Evolutionary conservation across 1,139 yeast genomes (phyloP).

Genomic region (Pichia sp.): DNA sequence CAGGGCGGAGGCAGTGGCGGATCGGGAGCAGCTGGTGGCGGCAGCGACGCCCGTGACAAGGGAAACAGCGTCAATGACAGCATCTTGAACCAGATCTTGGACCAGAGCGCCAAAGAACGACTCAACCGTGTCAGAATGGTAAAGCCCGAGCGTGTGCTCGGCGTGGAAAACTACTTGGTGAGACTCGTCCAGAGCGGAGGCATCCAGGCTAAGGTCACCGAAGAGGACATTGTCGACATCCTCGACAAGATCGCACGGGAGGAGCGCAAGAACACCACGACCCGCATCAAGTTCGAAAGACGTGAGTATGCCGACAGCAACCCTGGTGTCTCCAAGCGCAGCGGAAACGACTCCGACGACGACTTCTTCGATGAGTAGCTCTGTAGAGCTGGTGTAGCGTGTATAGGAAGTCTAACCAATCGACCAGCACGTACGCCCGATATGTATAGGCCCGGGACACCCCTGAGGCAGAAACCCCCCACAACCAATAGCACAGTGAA

Average conservation of each 20-base stretch:
- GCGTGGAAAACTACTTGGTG: slow-evolving; percentile 79
- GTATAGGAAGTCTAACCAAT: no score
- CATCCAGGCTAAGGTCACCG: slow-evolving; percentile 65
- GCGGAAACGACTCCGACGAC: slow-evolving; percentile 32
- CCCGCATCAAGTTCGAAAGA: slow-evolving; percentile 57
- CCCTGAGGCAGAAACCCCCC: background rate
- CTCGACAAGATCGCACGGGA: slow-evolving; percentile 81
- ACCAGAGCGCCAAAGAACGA: slow-evolving; percentile 83
- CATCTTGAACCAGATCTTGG: slow-evolving; percentile 65
- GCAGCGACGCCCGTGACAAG: slow-evolving; percentile 2
- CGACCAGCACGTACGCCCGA: background rate
- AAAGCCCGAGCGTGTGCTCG: slow-evolving; percentile 83
- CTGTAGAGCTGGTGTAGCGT: background rate
- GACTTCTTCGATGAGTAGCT: slow-evolving; percentile 30
- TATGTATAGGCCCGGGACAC: background rate
- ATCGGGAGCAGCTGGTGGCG: background rate
- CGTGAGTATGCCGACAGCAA: slow-evolving; percentile 33
- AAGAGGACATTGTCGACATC: slow-evolving; percentile 75
- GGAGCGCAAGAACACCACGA: slow-evolving; percentile 55
- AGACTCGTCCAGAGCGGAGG: slow-evolving; percentile 79
- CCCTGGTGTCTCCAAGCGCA: slow-evolving; percentile 31
- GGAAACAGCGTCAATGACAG: slow-evolving; percentile 28
- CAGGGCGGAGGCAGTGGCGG: slow-evolving; percentile 24
- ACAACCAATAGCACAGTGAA: background rate
- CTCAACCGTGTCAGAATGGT: slow-evolving; percentile 83